A percentile compares a stretch with the other conserved stretches of the same genome.
phyloP scores from a whole-genome alignment of 2,329 filamentous ascomycete genomes.

The Claviceps purpurea region DNA sequence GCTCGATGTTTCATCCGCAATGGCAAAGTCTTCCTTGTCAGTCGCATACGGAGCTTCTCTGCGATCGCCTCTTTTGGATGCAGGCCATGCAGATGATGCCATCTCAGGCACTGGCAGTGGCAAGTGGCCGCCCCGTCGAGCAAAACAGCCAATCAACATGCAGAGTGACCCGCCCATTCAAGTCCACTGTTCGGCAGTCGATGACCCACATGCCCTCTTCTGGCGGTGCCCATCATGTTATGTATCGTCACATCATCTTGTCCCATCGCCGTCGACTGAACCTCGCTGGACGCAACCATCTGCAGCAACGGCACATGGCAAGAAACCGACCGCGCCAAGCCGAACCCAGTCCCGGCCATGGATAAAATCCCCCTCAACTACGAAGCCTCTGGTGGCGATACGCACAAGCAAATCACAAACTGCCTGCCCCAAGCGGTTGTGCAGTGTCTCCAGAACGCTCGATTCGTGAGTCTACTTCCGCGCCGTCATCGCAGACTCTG shows the following conservation, averaged over 20 bases:
- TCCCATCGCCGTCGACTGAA: background rate
- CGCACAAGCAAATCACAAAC: slow-evolving; percentile 54
- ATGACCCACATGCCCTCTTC: no score
- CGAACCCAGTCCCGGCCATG: slow-evolving; percentile 20
- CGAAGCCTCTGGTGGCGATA: slow-evolving; percentile 61
- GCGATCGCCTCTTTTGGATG: no score
- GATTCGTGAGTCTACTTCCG: slow-evolving; percentile 54
- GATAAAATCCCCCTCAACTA: slow-evolving; percentile 60
- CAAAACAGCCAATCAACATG: background rate
- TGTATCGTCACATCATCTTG: background rate
- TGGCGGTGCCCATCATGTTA: no score
- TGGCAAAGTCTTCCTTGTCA: no score
- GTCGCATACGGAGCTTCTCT: no score
- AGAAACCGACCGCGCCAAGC: background rate
- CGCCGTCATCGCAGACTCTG: background rate
- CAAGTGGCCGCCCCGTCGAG: no score
- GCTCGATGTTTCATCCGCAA: no score
- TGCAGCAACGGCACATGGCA: background rate
- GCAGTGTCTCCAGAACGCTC: slow-evolving; percentile 83
- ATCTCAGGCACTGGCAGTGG: no score
- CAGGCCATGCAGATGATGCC: no score
- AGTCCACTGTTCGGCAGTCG: no score
- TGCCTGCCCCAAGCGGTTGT: slow-evolving; percentile 73
- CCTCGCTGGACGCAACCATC: background rate
- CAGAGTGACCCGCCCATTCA: background rate